Evolutionary conservation across 768 basidiomycete genomes (phyloP), one percentile per base, ranked within the genome.

Genomic region (Fistulinella prunicolor): DNA sequence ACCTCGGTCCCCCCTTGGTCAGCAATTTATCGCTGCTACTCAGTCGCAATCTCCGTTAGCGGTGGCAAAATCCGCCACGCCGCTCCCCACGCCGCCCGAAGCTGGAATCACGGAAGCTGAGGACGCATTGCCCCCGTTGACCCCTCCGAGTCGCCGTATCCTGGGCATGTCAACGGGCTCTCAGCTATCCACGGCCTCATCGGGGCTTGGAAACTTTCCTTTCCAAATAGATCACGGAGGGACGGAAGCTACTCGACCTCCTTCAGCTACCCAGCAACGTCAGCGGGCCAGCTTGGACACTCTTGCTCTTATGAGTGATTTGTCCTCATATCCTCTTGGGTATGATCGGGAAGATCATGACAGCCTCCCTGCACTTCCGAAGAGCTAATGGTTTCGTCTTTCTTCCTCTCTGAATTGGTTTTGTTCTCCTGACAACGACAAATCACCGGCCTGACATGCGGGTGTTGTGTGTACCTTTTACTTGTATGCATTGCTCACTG

Each of bases 241-340:
- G 29, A 52, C 61, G 16, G 78, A 78, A 30, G 55, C 60, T 20
- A 38, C 37, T 17, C 59, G 59, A 2, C 44, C 62, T 19, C 69
- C 74, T 24, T 62, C 75, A 32, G 61, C 70, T 55, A 66, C 70
- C 50, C 68, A 70, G 38, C 59, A 53, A 19, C 79, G 80, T 32
- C 81, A 83, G 64, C 81, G 90, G 44, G 90, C 90, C 23, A 92
- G 89, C 62, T 70, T 93, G 55, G 90, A 93, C 58, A 92, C 90
- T 0, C 73, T 93, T 28, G 89, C 86, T 3, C 75, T 93, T 49
- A 92, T 89, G 51, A 84, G 77, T 57, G 90, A 90, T 65, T 67
- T 93, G 46, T 82, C 87, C 36, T 86, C 86, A n/a, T 91, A 89
- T 60, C 88, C 89, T 14, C 76, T 92, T 46, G 81, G 79, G 26